phyloP scores from a whole-genome alignment of 129 eudicot genomes.

The carrot (Daucus carota) region DH1_v3.0 NC_030387.2:32819501-32820000 shows the following conservation, averaged over 20 bases:
- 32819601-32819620: neutral
- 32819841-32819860: neutral
- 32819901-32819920: neutral
- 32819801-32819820: neutral
- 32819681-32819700: neutral
- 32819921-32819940: neutral
- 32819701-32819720: neutral
- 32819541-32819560: neutral
- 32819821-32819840: neutral
- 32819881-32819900: neutral
- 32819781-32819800: neutral
- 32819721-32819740: neutral
- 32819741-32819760: constrained; percentile 3
- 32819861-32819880: neutral
- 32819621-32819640: constrained; percentile 6
- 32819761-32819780: neutral
- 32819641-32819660: neutral
- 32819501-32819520: neutral
- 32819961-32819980: neutral
- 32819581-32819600: neutral
- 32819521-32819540: neutral
- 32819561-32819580: neutral
- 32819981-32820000: neutral
- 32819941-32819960: neutral
- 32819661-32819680: neutral